A percentile compares a stretch with the other conserved stretches of the same genome.
Conservation (phyloP, 805 yeast genomes). For the Maudiozyma turicensis region DNA sequence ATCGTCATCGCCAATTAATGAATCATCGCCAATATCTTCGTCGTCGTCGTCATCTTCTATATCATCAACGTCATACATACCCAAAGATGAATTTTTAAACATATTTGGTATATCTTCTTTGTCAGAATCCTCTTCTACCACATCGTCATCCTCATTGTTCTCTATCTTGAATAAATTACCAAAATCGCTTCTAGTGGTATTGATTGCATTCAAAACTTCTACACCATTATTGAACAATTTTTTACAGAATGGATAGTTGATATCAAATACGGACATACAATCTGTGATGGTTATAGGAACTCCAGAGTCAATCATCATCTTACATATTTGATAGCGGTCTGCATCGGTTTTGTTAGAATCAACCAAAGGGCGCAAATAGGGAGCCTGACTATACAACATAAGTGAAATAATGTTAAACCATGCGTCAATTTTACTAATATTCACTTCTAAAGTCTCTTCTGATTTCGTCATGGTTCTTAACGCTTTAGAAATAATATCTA, state of each 20-base stretch:
- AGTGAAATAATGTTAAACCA: constrained; percentile 26
- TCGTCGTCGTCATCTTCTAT: constrained; percentile 53
- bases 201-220: constrained; percentile 47
- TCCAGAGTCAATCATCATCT: constrained; percentile 58
- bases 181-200: constrained; percentile 45
- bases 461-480: constrained; percentile 40
- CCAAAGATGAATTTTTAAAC: constrained; percentile 80
- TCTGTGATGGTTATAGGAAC: constrained; percentile 48
- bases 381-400: constrained; percentile 24
- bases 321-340: constrained; percentile 58
- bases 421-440: constrained; percentile 22
- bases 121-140: constrained; percentile 46
- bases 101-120: constrained; percentile 76
- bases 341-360: constrained; percentile 40
- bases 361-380: constrained; percentile 32
- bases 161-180: constrained; percentile 51
- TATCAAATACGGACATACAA: constrained; percentile 56
- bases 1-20: constrained; percentile 37
- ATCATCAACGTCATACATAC: constrained; percentile 84
- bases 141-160: constrained; percentile 48
- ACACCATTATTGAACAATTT: constrained; percentile 49
- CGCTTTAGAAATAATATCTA: constrained; percentile 56
- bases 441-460: constrained; percentile 17
- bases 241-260: constrained; percentile 61
- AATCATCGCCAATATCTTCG: constrained; percentile 20